phyloP scores from a whole-genome alignment of 495 filamentous ascomycete species.

The Aspergillus bridgeri region DNA sequence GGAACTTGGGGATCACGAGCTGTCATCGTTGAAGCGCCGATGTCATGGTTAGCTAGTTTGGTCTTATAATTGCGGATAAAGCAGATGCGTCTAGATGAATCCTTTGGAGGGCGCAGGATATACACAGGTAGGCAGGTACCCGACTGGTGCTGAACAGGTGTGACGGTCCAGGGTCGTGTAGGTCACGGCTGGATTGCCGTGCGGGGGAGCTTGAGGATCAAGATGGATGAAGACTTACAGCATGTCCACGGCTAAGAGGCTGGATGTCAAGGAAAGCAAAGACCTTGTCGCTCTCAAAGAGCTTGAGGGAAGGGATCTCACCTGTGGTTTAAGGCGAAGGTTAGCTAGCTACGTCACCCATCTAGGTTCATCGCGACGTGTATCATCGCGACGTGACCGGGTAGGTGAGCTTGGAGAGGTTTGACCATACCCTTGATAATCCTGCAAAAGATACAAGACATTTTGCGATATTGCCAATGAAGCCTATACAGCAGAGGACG shows the following conservation, averaged over 20 bases:
- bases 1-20: slow-evolving; percentile 96
- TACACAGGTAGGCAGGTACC: background rate
- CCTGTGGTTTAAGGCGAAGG: slow-evolving; percentile 44
- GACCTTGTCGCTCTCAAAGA: slow-evolving; percentile 89
- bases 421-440: slow-evolving; percentile 82
- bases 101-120: background rate
- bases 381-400: background rate
- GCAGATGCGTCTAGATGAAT: background rate
- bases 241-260: slow-evolving; percentile 79
- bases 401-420: background rate
- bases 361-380: background rate
- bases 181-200: slow-evolving; percentile 3
- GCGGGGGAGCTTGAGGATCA: slow-evolving; percentile 15
- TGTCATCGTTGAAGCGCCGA: slow-evolving; percentile 26
- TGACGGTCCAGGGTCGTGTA: background rate
- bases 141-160: background rate
- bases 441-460: slow-evolving; percentile 90
- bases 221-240: slow-evolving; percentile 47
- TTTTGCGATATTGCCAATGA: slow-evolving; percentile 13
- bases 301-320: slow-evolving; percentile 92
- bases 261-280: slow-evolving; percentile 96
- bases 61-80: background rate
- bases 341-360: slow-evolving; percentile 9
- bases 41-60: slow-evolving; percentile 7
- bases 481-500: background rate